Evolutionary conservation across 2,329 filamentous ascomycete genomes (phyloP).

Genomic region (Passalora sequoiae): DNA sequence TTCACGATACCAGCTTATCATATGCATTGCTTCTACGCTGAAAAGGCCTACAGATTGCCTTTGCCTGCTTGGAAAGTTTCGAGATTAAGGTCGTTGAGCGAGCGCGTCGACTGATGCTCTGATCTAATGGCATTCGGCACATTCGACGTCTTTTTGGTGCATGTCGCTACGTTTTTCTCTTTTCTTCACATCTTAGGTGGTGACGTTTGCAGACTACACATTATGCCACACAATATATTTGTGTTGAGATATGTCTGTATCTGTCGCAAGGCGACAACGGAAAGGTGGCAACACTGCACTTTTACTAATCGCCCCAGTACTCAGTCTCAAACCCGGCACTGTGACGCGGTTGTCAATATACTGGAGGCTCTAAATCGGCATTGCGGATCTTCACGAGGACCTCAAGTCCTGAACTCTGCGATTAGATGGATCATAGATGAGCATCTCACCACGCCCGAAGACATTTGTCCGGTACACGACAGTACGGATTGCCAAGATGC

Average conservation of each 20-base stretch:
- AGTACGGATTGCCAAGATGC: no score
- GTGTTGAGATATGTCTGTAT: no score
- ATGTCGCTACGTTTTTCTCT: background rate
- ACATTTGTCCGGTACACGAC: no score
- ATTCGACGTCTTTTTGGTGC: background rate
- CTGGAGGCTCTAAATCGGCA: no score
- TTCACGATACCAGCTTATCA: conserved; percentile 3
- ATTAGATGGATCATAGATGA: no score
- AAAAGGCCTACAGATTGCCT: background rate
- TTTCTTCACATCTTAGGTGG: background rate
- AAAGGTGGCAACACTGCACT: no score
- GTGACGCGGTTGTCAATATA: no score
- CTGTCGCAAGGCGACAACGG: no score
- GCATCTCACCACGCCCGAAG: no score
- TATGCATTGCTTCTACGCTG: background rate
- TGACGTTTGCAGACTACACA: background rate
- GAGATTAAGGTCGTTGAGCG: background rate
- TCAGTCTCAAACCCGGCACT: background rate
- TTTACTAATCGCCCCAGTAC: background rate
- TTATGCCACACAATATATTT: background rate
- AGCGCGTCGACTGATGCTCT: background rate
- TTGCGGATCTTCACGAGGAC: no score
- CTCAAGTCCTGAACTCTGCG: no score
- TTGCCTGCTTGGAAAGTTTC: background rate
- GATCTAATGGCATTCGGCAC: background rate